A percentile compares a stretch with the other conserved stretches of the same genome.
Evolutionary conservation across 1,284 basidiomycete species (phyloP).

Genomic region (Pisolithus thermaeus): DNA sequence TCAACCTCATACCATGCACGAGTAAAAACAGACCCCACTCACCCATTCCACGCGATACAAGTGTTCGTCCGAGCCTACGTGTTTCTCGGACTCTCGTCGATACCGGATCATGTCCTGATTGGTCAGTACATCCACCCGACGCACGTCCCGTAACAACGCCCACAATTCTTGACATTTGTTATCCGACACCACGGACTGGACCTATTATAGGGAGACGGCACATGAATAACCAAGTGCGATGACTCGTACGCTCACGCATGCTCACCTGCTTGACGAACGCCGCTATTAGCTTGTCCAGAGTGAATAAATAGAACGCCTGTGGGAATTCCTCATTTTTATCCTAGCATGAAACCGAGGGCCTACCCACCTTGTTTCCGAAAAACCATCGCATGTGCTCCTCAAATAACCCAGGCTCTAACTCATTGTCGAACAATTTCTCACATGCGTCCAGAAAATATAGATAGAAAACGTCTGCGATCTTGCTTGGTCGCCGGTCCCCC

Average conservation of each 20-base stretch:
- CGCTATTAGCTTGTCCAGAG: conserved; percentile 85
- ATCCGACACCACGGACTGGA: conserved; percentile 78
- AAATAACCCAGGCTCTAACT: conserved; percentile 85
- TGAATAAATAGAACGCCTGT: conserved; percentile 84
- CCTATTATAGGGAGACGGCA: conserved; percentile 38
- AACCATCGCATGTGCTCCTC: conserved; percentile 97
- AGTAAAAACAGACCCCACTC: conserved; percentile 27
- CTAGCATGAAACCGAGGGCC: conserved; percentile 2
- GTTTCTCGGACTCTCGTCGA: conserved; percentile 83
- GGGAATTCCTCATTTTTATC: conserved; percentile 23
- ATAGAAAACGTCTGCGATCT: conserved; percentile 67
- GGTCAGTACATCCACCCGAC: conserved; percentile 47
- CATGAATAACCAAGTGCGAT: neutral
- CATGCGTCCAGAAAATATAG: conserved; percentile 87
- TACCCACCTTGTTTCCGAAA: conserved; percentile 86
- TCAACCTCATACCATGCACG: neutral
- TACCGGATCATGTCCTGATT: conserved; percentile 85
- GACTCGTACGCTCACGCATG: neutral
- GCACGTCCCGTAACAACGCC: conserved; percentile 52
- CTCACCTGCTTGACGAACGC: conserved; percentile 83
- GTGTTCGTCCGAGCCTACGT: conserved; percentile 85
- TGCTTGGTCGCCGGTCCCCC: conserved; percentile 25
- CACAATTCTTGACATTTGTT: conserved; percentile 71
- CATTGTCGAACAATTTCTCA: conserved; percentile 90
- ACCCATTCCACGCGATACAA: conserved; percentile 93